phyloP scores from a whole-genome alignment of 352 stramenopile species.

The Phytophthora fragariaefolia region DNA sequence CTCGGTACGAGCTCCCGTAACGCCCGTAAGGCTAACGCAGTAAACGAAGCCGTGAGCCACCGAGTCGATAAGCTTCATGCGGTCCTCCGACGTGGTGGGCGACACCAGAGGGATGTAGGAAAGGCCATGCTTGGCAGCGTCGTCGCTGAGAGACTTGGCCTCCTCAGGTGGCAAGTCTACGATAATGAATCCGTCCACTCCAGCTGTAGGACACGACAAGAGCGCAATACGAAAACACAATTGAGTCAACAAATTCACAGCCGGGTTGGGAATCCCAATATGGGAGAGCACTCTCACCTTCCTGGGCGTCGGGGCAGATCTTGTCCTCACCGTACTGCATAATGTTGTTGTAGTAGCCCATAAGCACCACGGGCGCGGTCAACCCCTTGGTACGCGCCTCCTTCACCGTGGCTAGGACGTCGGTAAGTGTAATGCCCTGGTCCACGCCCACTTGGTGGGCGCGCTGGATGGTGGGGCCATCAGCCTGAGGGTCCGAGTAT shows the following conservation, averaged over 20 bases:
- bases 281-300: constrained; percentile 63
- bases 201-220: no score
- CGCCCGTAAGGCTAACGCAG: constrained; percentile 89
- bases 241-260: no score
- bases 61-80: constrained; percentile 86
- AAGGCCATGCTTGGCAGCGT: constrained; percentile 91
- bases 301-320: constrained; percentile 83
- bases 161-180: constrained; percentile 98
- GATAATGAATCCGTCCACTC: constrained; percentile 98
- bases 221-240: constrained; percentile 5
- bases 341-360: constrained; percentile 99
- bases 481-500: constrained; percentile 98
- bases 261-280: no score
- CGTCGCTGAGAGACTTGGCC: constrained; percentile 89
- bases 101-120: constrained; percentile 97
- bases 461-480: constrained; percentile 98
- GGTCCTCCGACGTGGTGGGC: constrained; percentile 96
- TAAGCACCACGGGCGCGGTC: constrained; percentile 96
- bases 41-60: constrained; percentile 88
- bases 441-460: constrained; percentile 95
- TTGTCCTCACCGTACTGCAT: constrained; percentile 96
- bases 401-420: constrained; percentile 95
- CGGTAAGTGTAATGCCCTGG: constrained; percentile 92
- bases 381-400: constrained; percentile 92
- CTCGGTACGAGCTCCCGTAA: constrained; percentile 93